Evolutionary conservation across 169 alveolate genomes (phyloP).

Genomic region (Plasmodium coatneyi): DNA sequence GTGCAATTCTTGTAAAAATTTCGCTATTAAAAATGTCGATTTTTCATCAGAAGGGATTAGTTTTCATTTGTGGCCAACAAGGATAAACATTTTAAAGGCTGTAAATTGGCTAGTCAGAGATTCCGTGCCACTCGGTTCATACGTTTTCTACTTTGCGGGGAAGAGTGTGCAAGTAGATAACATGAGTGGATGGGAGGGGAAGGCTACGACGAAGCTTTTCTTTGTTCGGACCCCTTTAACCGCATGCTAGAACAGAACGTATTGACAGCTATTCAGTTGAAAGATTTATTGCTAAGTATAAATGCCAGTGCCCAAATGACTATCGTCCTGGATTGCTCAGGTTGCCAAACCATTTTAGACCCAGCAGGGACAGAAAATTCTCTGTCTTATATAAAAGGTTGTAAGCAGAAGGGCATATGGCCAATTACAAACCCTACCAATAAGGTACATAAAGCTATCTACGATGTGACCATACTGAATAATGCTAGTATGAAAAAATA

Average conservation of each 20-base stretch:
- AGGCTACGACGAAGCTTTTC: constrained; percentile 93
- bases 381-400: constrained; percentile 90
- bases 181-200: constrained; percentile 94
- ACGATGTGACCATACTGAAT: constrained; percentile 84
- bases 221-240: constrained; percentile 89
- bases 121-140: constrained; percentile 85
- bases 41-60: constrained; percentile 75
- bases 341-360: constrained; percentile 91
- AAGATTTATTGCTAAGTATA: constrained; percentile 83
- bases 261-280: constrained; percentile 85
- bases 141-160: constrained; percentile 91
- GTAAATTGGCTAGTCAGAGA: constrained; percentile 89
- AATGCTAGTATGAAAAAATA: constrained; percentile 87
- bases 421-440: constrained; percentile 91
- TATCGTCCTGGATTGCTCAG: constrained; percentile 89
- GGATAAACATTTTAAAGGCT: constrained; percentile 86
- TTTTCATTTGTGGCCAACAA: constrained; percentile 84
- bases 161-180: constrained; percentile 92
- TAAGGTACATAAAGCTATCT: constrained; percentile 87
- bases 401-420: constrained; percentile 92
- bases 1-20: constrained; percentile 77
- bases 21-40: constrained; percentile 81
- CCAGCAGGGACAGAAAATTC: constrained; percentile 86
- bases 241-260: constrained; percentile 80
- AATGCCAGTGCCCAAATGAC: constrained; percentile 83